A percentile compares a stretch with the other conserved stretches of the same genome.
Conservation (phyloP, 257 asterid species). For the Solanum clarkiae region DNA sequence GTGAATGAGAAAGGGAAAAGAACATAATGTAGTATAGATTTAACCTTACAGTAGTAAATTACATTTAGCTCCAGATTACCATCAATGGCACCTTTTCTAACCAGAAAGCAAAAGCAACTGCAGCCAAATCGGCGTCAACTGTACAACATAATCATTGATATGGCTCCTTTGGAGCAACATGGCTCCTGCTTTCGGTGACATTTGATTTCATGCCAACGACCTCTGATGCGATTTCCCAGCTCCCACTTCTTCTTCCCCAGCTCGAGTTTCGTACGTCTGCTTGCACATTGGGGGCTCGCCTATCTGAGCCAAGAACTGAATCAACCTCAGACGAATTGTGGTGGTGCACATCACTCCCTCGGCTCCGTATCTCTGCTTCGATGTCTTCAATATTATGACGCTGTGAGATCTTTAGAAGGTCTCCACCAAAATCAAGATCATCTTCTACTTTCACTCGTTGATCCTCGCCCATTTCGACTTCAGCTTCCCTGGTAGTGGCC, state of each 20-base stretch:
- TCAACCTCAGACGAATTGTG: slow-evolving; percentile 63
- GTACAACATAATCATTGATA: slow-evolving; percentile 29
- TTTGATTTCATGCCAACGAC: slow-evolving; percentile 18
- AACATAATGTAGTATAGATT: not conserved
- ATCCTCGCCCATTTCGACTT: slow-evolving; percentile 32
- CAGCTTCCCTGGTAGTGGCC: slow-evolving; percentile 44
- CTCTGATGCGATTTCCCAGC: slow-evolving; percentile 51
- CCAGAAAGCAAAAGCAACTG: slow-evolving; percentile 10
- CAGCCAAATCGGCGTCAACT: slow-evolving; percentile 1
- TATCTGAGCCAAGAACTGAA: slow-evolving; percentile 59
- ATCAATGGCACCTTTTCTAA: not conserved
- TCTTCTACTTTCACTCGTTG: slow-evolving; percentile 83
- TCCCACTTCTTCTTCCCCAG: slow-evolving; percentile 56
- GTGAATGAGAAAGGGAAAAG: not conserved
- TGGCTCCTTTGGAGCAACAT: slow-evolving; percentile 26
- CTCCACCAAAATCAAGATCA: slow-evolving; percentile 84
- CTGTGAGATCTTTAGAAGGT: slow-evolving; percentile 84
- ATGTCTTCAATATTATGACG: slow-evolving; percentile 90
- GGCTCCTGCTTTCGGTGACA: slow-evolving; percentile 11
- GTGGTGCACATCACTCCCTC: slow-evolving; percentile 73
- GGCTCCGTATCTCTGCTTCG: slow-evolving; percentile 80
- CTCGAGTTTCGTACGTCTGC: slow-evolving; percentile 40
- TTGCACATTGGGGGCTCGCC: slow-evolving; percentile 39
- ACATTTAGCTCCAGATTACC: not conserved
- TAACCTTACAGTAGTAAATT: slow-evolving; percentile 4